These are phyloP conservation scores for Dendrobium catenatum DNA, from an alignment of 106 monocot species.

Conservation along the genomic window DNA sequence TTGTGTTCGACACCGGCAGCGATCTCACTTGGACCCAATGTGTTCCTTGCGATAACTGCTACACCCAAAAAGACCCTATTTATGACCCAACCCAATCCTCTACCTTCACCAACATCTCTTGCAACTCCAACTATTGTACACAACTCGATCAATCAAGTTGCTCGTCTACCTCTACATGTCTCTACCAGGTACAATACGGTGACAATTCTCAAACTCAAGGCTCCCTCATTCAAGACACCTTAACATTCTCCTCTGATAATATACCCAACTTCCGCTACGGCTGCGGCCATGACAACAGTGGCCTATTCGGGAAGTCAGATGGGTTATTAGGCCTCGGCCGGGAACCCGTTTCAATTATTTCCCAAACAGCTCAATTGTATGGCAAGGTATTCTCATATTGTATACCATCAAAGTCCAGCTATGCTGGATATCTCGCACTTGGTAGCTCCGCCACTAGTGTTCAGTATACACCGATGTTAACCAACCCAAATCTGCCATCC, in stretches of 20 bases:
- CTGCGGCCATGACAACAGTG: conserved; percentile 28
- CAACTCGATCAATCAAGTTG: not conserved
- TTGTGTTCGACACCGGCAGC: conserved; percentile 19
- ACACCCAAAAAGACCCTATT: conserved; percentile 7
- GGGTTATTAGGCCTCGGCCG: conserved; percentile 43
- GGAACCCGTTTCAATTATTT: conserved; percentile 13
- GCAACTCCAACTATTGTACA: conserved; percentile 22
- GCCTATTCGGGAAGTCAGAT: conserved; percentile 20
- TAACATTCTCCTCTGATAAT: conserved; percentile 15
- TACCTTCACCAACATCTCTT: conserved; percentile 17
- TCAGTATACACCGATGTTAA: conserved; percentile 29
- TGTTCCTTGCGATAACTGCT: conserved; percentile 11
- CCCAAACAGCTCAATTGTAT: conserved; percentile 17
- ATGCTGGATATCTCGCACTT: conserved; percentile 29
- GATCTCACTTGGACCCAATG: conserved; percentile 26
- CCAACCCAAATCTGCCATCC: not conserved
- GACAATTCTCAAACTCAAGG: conserved; percentile 18
- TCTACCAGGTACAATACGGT: conserved; percentile 25
- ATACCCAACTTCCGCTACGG: conserved; percentile 30
- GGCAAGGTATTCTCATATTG: conserved; percentile 44
- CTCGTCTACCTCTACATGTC: conserved; percentile 16
- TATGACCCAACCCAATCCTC: conserved; percentile 16
- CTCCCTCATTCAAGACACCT: conserved; percentile 16
- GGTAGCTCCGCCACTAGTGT: not conserved
- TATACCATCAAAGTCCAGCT: conserved; percentile 23